Conservation (phyloP, 164 flowering plant species). For the Cinnamomum chago region DNA sequence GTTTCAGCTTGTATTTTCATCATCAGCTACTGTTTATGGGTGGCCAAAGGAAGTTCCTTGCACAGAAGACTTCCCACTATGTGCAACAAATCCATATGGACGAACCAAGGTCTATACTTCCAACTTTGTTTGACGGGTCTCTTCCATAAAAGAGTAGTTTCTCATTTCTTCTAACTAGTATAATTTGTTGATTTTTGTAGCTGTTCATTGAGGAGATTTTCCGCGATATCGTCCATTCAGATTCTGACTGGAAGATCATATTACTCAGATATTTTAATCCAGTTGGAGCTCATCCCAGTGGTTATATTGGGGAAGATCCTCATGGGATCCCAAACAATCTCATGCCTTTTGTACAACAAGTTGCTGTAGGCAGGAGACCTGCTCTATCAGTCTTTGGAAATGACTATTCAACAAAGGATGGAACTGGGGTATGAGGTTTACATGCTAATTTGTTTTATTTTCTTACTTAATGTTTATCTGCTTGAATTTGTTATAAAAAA, state of each 20-base stretch:
- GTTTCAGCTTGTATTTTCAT: constrained; percentile 93
- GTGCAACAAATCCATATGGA: constrained; percentile 88
- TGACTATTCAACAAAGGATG: constrained; percentile 82
- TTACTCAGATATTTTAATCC: constrained; percentile 67
- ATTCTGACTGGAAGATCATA: constrained; percentile 54
- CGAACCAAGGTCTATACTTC: constrained; percentile 77
- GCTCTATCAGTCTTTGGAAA: constrained; percentile 71
- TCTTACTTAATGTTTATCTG: neutral
- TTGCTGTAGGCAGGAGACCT: constrained; percentile 89
- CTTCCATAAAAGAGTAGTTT: neutral
- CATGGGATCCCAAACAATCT: constrained; percentile 66
- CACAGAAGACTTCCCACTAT: constrained; percentile 78
- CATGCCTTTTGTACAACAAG: constrained; percentile 90
- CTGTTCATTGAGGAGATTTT: constrained; percentile 64
- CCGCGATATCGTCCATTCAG: constrained; percentile 43
- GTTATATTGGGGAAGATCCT: constrained; percentile 69
- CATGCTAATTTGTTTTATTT: neutral
- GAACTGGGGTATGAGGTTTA: constrained; percentile 66
- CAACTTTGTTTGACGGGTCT: neutral
- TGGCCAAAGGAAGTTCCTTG: constrained; percentile 95
- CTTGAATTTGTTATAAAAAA: neutral
- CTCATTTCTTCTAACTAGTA: neutral
- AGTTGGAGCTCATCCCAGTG: constrained; percentile 70
- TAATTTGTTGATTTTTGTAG: constrained; percentile 24
- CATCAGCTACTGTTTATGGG: constrained; percentile 98